Evolutionary conservation across 2,329 filamentous ascomycete species (phyloP).

Genomic region (Sporothrix euskadiensis): DNA sequence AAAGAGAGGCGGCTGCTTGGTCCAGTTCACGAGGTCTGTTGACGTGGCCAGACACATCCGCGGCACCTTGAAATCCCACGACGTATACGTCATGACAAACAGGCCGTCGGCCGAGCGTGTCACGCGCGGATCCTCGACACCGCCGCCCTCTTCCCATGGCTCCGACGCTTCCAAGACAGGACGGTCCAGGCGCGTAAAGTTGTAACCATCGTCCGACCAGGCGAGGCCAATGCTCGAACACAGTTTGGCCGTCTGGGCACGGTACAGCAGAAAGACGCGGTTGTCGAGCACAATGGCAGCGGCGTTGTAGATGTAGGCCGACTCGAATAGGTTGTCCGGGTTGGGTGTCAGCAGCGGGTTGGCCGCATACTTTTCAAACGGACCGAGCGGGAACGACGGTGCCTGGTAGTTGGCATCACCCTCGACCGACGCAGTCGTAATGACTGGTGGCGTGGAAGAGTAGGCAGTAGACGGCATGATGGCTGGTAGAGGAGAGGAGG

Average conservation of each 20-base stretch:
- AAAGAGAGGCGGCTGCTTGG: slow-evolving; percentile 38
- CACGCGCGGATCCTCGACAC: slow-evolving; percentile 42
- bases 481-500: neutral
- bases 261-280: slow-evolving; percentile 38
- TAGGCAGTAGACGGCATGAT: slow-evolving; percentile 8
- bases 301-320: slow-evolving; percentile 24
- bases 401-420: slow-evolving; percentile 18
- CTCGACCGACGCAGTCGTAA: slow-evolving; percentile 4
- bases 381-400: slow-evolving; percentile 31
- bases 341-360: slow-evolving; percentile 34
- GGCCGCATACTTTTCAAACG: slow-evolving; percentile 31
- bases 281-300: slow-evolving; percentile 18
- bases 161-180: slow-evolving; percentile 41
- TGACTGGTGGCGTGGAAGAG: slow-evolving; percentile 9
- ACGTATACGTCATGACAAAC: slow-evolving; percentile 44
- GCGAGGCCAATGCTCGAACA: slow-evolving; percentile 41
- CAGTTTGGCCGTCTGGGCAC: slow-evolving; percentile 40
- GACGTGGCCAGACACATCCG: slow-evolving; percentile 43
- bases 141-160: slow-evolving; percentile 39
- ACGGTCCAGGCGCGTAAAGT: slow-evolving; percentile 40
- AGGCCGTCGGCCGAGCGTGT: slow-evolving; percentile 40
- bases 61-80: slow-evolving; percentile 38
- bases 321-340: slow-evolving; percentile 36
- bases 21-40: slow-evolving; percentile 41
- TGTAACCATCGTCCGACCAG: slow-evolving; percentile 41